Percentiles rank a stretch among this genome's conserved stretches.
Evolutionary conservation across 2,329 filamentous ascomycete genomes (phyloP).

Genomic region (Decorospora gaudefroyi): DNA sequence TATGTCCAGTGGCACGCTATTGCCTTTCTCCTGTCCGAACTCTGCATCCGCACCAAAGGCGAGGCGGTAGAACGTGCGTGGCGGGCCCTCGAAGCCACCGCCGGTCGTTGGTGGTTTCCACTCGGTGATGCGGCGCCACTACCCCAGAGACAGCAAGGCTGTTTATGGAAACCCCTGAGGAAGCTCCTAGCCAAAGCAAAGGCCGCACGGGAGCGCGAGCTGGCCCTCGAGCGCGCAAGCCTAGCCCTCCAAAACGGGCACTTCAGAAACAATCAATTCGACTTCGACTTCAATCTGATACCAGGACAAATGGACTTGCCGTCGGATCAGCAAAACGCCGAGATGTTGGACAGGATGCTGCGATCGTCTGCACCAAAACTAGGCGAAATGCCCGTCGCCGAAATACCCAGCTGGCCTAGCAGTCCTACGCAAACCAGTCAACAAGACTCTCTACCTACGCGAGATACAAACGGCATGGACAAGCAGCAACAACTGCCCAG

Average conservation of each 20-base stretch:
- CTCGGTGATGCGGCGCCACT: slow-evolving; percentile 29
- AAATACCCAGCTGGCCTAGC: slow-evolving; percentile 29
- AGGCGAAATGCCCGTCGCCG: slow-evolving; percentile 30
- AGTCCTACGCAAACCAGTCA: slow-evolving; percentile 13
- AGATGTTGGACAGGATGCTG: slow-evolving; percentile 37
- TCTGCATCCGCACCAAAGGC: slow-evolving; percentile 62
- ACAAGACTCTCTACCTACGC: background rate
- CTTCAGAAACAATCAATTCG: slow-evolving; percentile 18
- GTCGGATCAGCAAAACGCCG: slow-evolving; percentile 28
- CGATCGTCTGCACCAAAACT: slow-evolving; percentile 34
- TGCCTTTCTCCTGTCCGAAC: slow-evolving; percentile 64
- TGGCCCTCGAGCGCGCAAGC: slow-evolving; percentile 47
- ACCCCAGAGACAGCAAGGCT: slow-evolving; percentile 50
- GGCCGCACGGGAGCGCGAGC: slow-evolving; percentile 58
- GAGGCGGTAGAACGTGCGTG: slow-evolving; percentile 65
- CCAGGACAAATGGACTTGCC: slow-evolving; percentile 17
- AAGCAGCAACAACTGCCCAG: slow-evolving; percentile 6
- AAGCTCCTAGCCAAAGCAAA: slow-evolving; percentile 65
- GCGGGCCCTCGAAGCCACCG: slow-evolving; percentile 58
- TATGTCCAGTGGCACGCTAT: slow-evolving; percentile 69
- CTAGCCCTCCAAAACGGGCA: slow-evolving; percentile 32
- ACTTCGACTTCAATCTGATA: slow-evolving; percentile 3
- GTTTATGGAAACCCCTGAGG: slow-evolving; percentile 66
- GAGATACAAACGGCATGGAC: background rate
- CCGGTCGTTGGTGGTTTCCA: slow-evolving; percentile 50